These are phyloP conservation scores for Lactarius quietus DNA, from an alignment of 768 basidiomycete genomes.

Conservation along the genomic window DNA sequence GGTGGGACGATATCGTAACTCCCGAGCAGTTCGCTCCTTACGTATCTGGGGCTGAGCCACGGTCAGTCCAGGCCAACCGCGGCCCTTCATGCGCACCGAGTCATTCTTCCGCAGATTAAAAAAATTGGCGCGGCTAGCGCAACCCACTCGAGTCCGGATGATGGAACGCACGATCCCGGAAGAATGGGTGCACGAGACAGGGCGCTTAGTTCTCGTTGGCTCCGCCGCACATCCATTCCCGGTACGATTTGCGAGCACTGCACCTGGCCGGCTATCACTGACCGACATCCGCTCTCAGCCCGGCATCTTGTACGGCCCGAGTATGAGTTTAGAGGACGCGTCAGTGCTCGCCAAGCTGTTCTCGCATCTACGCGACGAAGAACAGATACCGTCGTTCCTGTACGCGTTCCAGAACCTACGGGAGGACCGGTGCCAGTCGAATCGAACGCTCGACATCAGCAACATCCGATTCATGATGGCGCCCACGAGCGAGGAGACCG, in stretches of 20 bases:
- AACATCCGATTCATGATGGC: constrained; percentile 28
- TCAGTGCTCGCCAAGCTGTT: constrained; percentile 40
- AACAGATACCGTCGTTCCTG: constrained; percentile 34
- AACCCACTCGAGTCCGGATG: constrained; percentile 27
- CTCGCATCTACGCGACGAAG: constrained; percentile 32
- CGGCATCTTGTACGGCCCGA: constrained; percentile 33
- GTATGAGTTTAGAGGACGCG: constrained; percentile 40
- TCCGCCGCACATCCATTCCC: constrained; percentile 39
- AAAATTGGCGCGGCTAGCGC: constrained; percentile 24
- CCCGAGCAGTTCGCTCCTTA: constrained; percentile 17
- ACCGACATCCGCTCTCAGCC: constrained; percentile 28
- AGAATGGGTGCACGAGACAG: constrained; percentile 35
- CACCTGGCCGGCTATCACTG: background rate
- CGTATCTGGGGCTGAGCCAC: constrained; percentile 19
- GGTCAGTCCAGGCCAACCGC: constrained; percentile 14
- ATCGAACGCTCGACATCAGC: constrained; percentile 26
- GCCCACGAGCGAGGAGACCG: constrained; percentile 26
- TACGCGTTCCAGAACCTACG: constrained; percentile 37
- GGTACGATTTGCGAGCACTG: constrained; percentile 22
- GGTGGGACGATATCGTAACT: constrained; percentile 22
- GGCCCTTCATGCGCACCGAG: background rate
- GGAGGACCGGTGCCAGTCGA: constrained; percentile 29
- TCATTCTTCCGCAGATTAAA: constrained; percentile 16
- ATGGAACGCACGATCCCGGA: constrained; percentile 29
- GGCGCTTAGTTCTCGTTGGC: constrained; percentile 34